Evolutionary conservation across 352 stramenopile genomes (phyloP), one percentile per base, ranked within the genome.

Genomic region (Phytopythium cucurbitacearum): DNA sequence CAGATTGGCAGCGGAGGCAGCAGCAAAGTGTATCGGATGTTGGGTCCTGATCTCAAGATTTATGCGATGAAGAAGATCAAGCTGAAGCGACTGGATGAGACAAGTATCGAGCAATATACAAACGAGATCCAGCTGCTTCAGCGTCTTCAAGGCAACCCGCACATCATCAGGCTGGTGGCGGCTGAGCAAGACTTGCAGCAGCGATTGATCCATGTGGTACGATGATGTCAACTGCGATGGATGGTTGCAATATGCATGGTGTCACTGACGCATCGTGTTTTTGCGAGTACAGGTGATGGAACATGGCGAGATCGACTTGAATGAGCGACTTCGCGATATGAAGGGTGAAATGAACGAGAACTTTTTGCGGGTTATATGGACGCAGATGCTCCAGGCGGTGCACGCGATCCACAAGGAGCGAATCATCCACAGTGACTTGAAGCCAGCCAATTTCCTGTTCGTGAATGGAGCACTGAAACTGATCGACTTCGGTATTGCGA

Each of bases 41-140:
- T 99, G 6, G 94, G 90, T 0, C 83, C 86, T 7, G 88, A 98
- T 56, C 83, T 94, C 45, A 87, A 96, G 39, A 97, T 98, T 32
- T 94, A 98, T 37, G 97, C 97, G n/a, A 80, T 99, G 12, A 99
- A 99, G 69, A 97, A 97, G 59, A 97, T 99, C 40, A 98, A 98
- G 57, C 74, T 99, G 32, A 89, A 95, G 61, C 85, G 87, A 13
- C 71, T 97, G 49, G 95, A 98, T 42, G 76, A 78, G 28, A 76
- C 83, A 50, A 91, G 81, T 16, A 89, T 99, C 42, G 91, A 95
- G 51, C 94, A 96, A 54, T 99, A 98, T 62, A 91, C 93, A 16
- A 99, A 99, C 59, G 97, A 99, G 72, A 99, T 99, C 57, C 77
- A 94, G 16, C 64, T 99, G 9, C 68, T 99, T 28, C 73, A 96